Conservation (phyloP, 2,329 filamentous ascomycete genomes). For the Botrytis porri region DNA sequence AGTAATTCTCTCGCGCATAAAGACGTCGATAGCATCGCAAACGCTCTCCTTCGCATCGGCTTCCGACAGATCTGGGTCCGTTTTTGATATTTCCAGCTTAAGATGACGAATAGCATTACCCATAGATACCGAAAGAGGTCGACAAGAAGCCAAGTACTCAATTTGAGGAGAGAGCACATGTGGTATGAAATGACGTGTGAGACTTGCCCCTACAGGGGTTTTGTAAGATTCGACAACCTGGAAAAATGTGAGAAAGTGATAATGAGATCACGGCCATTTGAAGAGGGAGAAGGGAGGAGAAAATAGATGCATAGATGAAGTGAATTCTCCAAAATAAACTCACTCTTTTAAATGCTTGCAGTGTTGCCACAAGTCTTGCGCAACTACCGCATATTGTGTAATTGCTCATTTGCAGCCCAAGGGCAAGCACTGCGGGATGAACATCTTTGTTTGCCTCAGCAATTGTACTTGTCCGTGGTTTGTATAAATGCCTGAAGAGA, state of each 20-base stretch:
- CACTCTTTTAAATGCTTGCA: constrained; percentile 86
- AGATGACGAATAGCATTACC: constrained; percentile 94
- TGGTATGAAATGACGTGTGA: constrained; percentile 86
- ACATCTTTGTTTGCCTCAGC: constrained; percentile 66
- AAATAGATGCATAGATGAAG: background rate
- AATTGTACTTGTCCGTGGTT: constrained; percentile 63
- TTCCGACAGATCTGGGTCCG: constrained; percentile 83
- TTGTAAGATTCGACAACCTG: constrained; percentile 91
- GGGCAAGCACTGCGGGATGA: constrained; percentile 77
- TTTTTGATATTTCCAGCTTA: constrained; percentile 86
- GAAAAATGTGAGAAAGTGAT: constrained; percentile 19
- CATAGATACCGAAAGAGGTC: constrained; percentile 95
- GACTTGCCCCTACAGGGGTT: constrained; percentile 78
- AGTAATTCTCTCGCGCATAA: constrained; percentile 86
- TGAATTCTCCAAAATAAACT: constrained; percentile 28
- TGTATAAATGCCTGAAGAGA: constrained; percentile 80
- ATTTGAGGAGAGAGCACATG: constrained; percentile 94
- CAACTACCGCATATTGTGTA: constrained; percentile 89
- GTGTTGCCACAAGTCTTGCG: constrained; percentile 79
- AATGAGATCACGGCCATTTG: background rate
- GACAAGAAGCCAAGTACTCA: constrained; percentile 86
- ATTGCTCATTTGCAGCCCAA: constrained; percentile 79
- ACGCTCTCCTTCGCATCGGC: constrained; percentile 76
- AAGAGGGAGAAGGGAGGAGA: background rate
- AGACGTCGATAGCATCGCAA: constrained; percentile 78